Base-by-base conservation (phyloP, 495 filamentous ascomycete species). In the Pseudomonodictys pantanalensis region DNA sequence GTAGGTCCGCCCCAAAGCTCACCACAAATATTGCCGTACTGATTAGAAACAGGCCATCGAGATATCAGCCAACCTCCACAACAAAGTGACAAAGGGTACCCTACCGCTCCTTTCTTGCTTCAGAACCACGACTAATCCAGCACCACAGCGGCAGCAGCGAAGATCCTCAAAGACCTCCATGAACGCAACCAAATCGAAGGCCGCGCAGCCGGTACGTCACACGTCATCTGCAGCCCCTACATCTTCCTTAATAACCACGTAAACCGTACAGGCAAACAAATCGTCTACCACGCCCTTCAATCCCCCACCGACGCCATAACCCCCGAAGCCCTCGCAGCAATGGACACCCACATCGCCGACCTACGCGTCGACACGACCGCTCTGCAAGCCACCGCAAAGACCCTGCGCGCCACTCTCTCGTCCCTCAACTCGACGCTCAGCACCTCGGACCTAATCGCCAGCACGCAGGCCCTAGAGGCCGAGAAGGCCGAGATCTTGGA, bases 51-150 rank as follows among this genome's bases (percentile, higher is more conserved):
- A 85, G 80, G 85, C 84, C 5, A 83, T 77, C 22, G 86, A 89
- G 32, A 74, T 88, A 45, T 85, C 80, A 29, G 75, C 79, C 20
- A 88, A 89, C 69, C 73, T 89, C 24, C 83, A 86, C 67, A 85
- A 86, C 61, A 83, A 81, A 66, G 81, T 89, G 51, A 82, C 81
- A 22, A 89, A 89, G 70, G 70, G 82, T 81, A 60, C 22, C 12
- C 41, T n/a, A 17, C 11, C 39, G 2, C 2, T 56, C 44, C 7
- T 44, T 26, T 18, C 60, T n/a, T 24, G n/a, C 28, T 8, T 58
- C 1, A 2, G 6, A 25, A 9, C 7, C 17, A 12, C 18, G 41
- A 33, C 44, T 52, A 46, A 35, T 60, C 55, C n/a, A 30, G 28
- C 9, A 52, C 35, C 32, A 11, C 39, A 82, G 80, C 83, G 7